Base-by-base conservation (phyloP, 2,329 filamentous ascomycete genomes). In the Metarhizium brunneum region DNA sequence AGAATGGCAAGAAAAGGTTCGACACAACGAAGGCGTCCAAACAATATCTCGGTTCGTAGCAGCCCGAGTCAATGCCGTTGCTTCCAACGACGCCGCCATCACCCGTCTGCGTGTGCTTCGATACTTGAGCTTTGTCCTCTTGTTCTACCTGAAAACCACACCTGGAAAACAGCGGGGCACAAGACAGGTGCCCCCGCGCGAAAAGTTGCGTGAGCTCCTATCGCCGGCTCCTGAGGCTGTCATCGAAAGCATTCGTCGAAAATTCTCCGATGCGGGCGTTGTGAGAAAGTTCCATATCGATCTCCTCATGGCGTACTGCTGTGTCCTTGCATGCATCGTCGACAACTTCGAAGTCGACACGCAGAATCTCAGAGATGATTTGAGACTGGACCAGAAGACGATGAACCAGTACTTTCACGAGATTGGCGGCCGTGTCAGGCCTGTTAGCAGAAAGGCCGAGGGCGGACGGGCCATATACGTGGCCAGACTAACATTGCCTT, bases 271-370 rank as follows among this genome's bases (percentile, higher is more conserved):
- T 47, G 75, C 71, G 38, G 80, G 79, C 25, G 76, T 81, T 57
- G 82, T 92, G 71, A 80, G 83, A 55, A 89, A 88, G 66, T 87
- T 84, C 73, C 83, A 90, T 66, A 72, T 79, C 36, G 87, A 92
- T 65, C 77, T 89, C 59, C 71, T 92, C 36, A 83, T 85, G 64
- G 89, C 87, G 16, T 86, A 91, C 69, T 82, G 87, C 64, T 87
- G 84, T 63, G 86, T 81, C 1, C 77, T 91, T 58, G 82, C 85
- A 32, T 80, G 87, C 66, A 82, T 89, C 59, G 74, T 91, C 18
- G 87, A 91, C 64, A 84, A 86, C 65, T 90, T 84, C 65, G 83
- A 85, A 65, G 83, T 89, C 55, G 85, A 92, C 64, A 85, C 85
- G 6, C 80, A 79, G 59, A 79, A 86, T 60, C 71, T 95, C 60